Base-by-base conservation (phyloP, 306 rosid genomes). In the Malus sieversii region DNA sequence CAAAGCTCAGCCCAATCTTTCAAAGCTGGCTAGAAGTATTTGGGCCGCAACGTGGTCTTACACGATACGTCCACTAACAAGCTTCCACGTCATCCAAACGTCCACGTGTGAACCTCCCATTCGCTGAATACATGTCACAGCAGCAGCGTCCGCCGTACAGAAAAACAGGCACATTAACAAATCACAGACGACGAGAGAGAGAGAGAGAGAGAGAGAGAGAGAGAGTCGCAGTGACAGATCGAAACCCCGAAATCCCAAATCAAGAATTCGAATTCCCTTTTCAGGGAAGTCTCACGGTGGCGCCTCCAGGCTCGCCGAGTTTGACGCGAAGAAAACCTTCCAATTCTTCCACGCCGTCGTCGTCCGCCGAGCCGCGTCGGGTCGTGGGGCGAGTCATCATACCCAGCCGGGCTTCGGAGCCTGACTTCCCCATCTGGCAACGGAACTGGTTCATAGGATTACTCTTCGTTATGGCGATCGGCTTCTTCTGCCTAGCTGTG, bases 391-490 rank as follows among this genome's bases (percentile, higher is more conserved):
- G 93, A 71, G 90, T 90, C 14, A 8, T n/a, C 0, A 11, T 74
- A 76, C 76, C 88, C 4, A 83, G 76, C 52, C 71, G 70, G 68
- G 71, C 82, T 18, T 79, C 92, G 66, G 82, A 87, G 53, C 88
- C 96, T n/a, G 90, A 89, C 19, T 85, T 84, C 61, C 98, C 97
- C 70, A 83, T 96, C 74, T 96, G 98, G 98, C 97, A 92, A 58
- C 93, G 68, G 82, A 89, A 80, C 71, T 96, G 99, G 99, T 95
- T 96, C 86, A 85, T 96, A 11, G 90, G 84, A 40, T 74, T 87
- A 55, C 98, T 96, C 30, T 86, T 92, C 46, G 58, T 80, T 10
- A 92, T 96, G 99, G 98, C 99, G 70, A 23, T 92, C 58, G 98
- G 87, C 45, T 96, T 90, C 79, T 89, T 96, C 61, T 87, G 80